Evolutionary conservation across 495 filamentous ascomycete genomes (phyloP), one percentile per base, ranked within the genome.

Genomic region (Rhizodiscina lignyota): DNA sequence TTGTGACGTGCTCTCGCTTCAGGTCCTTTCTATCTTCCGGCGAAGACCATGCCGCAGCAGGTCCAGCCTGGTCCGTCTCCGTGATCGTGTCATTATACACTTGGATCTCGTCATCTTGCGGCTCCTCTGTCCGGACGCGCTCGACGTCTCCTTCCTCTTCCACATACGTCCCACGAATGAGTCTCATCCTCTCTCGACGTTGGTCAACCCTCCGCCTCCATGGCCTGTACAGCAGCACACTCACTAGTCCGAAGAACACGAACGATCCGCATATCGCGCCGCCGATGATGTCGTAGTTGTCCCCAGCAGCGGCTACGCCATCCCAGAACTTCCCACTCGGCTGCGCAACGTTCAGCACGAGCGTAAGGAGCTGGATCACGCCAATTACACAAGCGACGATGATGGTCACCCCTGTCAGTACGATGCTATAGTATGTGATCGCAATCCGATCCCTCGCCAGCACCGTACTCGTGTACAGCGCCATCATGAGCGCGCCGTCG

Each of bases 401-500:
- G n/a, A 94, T 78, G 1, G 87, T 94, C 38, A 94, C 66, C 1
- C 67, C 67, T 0, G 83, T 94, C 13, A 96, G 61, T 2, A 93
- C 79, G 48, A 92, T 87, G 11, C 81, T 89, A 62, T 93, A 94
- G 59, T 96, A 96, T 8, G 93, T 53, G 35, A 94, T 82, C 11
- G 86, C 85, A 27, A 94, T 74, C 0, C 66, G 65, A 47, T 94
- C 89, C 30, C 78, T 58, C 2, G 79, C 73, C 32, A 81, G 65
- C 4, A 67, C 61, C 21, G 79, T 74, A 23, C 71, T 82, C 0
- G 84, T 82, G 59, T 97, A 97, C 4, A 96, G 63, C 0, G 79
- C 74, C 68, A 91, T 86, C 87, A 94, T 96, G 0, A 94, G 70
- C 4, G 87, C 85, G 10, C 87, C 87, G 47, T 96, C 87, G 0